Evolutionary conservation across 2,329 filamentous ascomycete species (phyloP).

Genomic region (Trichoderma oligosporum): DNA sequence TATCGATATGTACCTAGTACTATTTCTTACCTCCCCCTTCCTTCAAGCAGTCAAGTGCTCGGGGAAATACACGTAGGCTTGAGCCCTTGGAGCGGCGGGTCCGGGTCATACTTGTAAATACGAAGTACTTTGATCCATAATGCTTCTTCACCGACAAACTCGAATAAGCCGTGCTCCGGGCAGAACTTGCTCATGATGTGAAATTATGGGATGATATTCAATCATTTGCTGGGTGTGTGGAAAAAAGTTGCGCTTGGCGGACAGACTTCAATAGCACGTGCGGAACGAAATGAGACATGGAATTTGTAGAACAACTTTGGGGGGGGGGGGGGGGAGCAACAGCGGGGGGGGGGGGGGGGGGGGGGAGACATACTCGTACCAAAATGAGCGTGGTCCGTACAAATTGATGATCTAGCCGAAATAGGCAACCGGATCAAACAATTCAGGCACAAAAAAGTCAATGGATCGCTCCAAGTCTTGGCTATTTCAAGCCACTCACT

Average conservation of each 20-base stretch:
- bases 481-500: conserved; percentile 6
- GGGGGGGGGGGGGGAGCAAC: too few relatives aligned
- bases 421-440: conserved; percentile 6
- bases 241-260: not conserved
- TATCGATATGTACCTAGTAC: conserved; percentile 6
- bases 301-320: conserved; percentile 1
- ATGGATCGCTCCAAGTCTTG: conserved; percentile 8
- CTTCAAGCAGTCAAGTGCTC: not conserved
- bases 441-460: conserved; percentile 8
- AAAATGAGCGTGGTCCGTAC: not conserved
- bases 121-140: not conserved
- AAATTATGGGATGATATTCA: conserved; percentile 13
- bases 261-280: not conserved
- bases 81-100: not conserved
- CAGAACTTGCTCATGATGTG: not conserved
- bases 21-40: not conserved
- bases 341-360: too few relatives aligned
- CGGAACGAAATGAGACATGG: conserved; percentile 2
- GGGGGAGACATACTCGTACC: too few relatives aligned
- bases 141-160: not conserved
- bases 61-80: not conserved
- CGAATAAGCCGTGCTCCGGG: not conserved
- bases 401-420: conserved; percentile 5
- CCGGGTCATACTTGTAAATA: not conserved
- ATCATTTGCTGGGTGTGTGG: not conserved